Evolutionary conservation across 108 stramenopile species (phyloP), one percentile per base, ranked within the genome.

Genomic region (Fragilariopsis cylindrus): DNA sequence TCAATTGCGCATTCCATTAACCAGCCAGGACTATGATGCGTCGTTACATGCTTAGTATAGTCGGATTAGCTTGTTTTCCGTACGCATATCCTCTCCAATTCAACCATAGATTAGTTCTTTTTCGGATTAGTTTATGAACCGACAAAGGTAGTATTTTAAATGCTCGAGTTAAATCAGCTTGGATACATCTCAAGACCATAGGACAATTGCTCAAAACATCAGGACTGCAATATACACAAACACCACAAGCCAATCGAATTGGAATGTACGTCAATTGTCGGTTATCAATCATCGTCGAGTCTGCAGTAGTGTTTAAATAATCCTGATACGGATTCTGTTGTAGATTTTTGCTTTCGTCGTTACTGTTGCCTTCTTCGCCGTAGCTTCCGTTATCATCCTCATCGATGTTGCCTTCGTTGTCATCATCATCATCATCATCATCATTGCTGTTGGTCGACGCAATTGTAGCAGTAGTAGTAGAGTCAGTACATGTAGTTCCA

Each of bases 11-110:
- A 86, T 75, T 87, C 79, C 13, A 82, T 52, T 40, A 95, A 80
- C 93, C 93, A 95, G 0, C 76, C 85, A 4, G 73, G 66, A 60
- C 80, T 76, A 72, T 95, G 91, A 74, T 95, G 93, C 19, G 91
- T 80, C 57, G 91, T 91, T 39, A 88, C 72, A 67, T 95, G 91
- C 81, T 75, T 12, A 94, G 64, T 39, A 72, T 56, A 19, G 56
- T 75, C 0, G 93, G 93, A 69, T 88, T 68, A 57, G 71, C 73
- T 15, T 62, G 19, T 0, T 86, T 81, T 12, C 93, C 93, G 46
- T 85, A 91, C 15, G 74, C 69, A 70, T 91, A 91, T 4, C 49
- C 48, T 13, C 79, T 79, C 5, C 57, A 60, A 76, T 95, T 92
- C 5, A 95, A 54, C 91, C 91, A 95, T 19, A 95, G 83, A 45